Conservation (phyloP, 345 rosid genomes). For the Linum trigynum region DNA sequence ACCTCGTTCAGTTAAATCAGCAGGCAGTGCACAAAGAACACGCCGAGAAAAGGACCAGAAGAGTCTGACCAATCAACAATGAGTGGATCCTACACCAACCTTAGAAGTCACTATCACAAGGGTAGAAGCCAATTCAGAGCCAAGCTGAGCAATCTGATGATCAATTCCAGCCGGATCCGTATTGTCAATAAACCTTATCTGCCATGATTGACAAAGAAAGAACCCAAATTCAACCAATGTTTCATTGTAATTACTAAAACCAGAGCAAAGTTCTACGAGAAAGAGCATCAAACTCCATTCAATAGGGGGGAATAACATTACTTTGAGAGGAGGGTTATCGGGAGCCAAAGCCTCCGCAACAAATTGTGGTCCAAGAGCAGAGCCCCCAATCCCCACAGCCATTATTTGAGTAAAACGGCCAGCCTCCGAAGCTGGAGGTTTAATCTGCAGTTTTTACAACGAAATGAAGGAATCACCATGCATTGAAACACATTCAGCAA, state of each 20-base stretch:
- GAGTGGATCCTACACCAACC: slow-evolving; percentile 32
- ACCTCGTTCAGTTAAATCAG: background rate
- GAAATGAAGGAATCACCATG: no score
- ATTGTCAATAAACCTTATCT: slow-evolving; percentile 94
- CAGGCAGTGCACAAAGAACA: background rate
- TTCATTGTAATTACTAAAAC: background rate
- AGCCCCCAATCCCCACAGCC: slow-evolving; percentile 94
- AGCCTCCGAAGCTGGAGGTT: slow-evolving; percentile 57
- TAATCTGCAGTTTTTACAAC: slow-evolving; percentile 43
- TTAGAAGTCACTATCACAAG: slow-evolving; percentile 90
- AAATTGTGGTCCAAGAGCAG: slow-evolving; percentile 97
- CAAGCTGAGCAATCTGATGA: slow-evolving; percentile 96
- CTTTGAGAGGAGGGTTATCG: slow-evolving; percentile 94
- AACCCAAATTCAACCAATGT: slow-evolving; percentile 4
- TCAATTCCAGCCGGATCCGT: slow-evolving; percentile 97
- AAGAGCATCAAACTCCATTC: no score
- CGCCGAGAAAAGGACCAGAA: background rate
- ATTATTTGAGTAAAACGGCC: slow-evolving; percentile 85
- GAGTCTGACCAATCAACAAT: background rate
- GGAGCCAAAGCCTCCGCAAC: slow-evolving; percentile 98
- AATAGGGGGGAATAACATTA: slow-evolving; percentile 9
- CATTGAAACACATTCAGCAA: no score
- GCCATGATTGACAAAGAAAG: slow-evolving; percentile 21
- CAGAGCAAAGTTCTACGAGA: no score
- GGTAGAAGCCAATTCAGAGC: slow-evolving; percentile 82